Base-by-base conservation (phyloP, 345 rosid species). In the Populus alba region DNA sequence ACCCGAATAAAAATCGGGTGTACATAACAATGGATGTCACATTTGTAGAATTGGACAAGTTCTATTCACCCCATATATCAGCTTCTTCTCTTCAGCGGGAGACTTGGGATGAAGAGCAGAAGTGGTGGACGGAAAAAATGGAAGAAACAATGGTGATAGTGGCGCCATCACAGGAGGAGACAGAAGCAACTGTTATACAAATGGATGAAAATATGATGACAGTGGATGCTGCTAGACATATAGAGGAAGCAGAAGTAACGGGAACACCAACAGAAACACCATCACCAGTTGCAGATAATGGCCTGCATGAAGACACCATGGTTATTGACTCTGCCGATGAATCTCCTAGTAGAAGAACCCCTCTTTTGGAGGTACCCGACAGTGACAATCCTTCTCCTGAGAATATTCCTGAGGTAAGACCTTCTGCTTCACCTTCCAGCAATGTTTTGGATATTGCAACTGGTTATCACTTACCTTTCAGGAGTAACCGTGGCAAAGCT, bases 121-220 rank as follows among this genome's bases (percentile, higher is more conserved):
- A 38, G 10, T 38, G 41, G 41, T 38, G 41, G 10, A 7, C 0
- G 0, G 41, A 38, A 1, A 2, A 38, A 38, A 7, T 1, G 0
- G 41, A 38, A 1, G 10, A 38, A 38, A 7, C 9, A 0, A 0
- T 15, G 53, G 20, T 47, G 6, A 2, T 17, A 47, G 18, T 15
- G 5, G 17, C 18, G 13, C 53, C 53, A 47, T 15, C 5, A 1
- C 53, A 47, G 6, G 51, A 38, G 8, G 41, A 38, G 8, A 35
- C 3, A 9, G 5, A 5, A 1, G 29, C 1, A 1, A 2, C 0
- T 17, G 0, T 8, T 2, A 3, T 0, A 27, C 11, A 47, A 16
- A 8, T 6, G 6, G 29, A 0, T 22, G 53, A 39, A 1, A 20
- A 5, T 20, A 41, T 2, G 0, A 5, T 4, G 5, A 27, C 0